Conservation (phyloP, 768 basidiomycete genomes). For the Basidioascus undulatus region DNA sequence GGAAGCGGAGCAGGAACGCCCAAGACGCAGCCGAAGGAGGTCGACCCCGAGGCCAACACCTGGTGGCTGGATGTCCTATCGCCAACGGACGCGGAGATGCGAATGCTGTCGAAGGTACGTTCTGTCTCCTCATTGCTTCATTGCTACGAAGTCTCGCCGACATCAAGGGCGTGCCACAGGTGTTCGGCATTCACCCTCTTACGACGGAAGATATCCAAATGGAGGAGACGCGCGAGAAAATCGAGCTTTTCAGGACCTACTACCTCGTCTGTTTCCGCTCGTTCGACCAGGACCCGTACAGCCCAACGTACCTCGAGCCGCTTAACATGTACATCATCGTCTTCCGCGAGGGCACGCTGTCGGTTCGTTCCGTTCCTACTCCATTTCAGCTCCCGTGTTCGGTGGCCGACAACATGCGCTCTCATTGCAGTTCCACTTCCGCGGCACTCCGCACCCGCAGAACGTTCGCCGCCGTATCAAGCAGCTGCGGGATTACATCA, state of each 20-base stretch:
- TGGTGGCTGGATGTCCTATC: conserved; percentile 94
- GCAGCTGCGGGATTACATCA: conserved; percentile 96
- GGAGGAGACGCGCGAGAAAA: conserved; percentile 99
- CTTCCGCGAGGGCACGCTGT: conserved; percentile 85
- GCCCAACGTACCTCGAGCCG: conserved; percentile 88
- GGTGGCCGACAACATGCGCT: not conserved
- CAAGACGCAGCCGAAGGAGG: conserved; percentile 17
- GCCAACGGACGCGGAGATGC: conserved; percentile 97
- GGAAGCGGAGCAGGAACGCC: conserved; percentile 5
- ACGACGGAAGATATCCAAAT: conserved; percentile 98
- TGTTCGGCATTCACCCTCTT: conserved; percentile 87
- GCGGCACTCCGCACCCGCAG: conserved; percentile 88
- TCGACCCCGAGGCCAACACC: conserved; percentile 42
- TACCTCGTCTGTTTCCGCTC: conserved; percentile 97
- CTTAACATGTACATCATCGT: conserved; percentile 99
- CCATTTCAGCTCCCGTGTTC: not conserved
- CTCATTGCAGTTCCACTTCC: conserved; percentile 63
- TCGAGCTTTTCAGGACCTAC: conserved; percentile 94
- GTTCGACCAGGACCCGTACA: conserved; percentile 96
- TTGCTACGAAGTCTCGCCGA: not conserved
- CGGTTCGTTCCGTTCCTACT: conserved; percentile 30
- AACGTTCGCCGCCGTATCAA: conserved; percentile 95
- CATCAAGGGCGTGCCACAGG: conserved; percentile 24
- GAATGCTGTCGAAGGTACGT: conserved; percentile 67
- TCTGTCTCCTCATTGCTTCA: not conserved